A percentile compares a stretch with the other conserved stretches of the same genome.
Conservation (phyloP, 2,329 filamentous ascomycete species). For the Alternaria hordeiaustralica region DNA sequence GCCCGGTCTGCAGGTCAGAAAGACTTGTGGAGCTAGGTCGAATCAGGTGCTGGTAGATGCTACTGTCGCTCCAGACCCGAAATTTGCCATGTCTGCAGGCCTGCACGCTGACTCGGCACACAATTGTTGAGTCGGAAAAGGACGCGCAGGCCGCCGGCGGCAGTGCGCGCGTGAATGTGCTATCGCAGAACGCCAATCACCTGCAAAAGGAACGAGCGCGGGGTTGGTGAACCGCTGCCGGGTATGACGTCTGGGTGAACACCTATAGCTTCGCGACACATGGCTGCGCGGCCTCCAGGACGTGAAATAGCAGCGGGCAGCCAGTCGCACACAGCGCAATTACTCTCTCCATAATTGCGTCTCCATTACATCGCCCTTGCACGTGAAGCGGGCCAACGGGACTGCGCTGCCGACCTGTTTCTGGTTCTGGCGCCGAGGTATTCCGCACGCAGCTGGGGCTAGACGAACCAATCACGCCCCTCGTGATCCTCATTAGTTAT, state of each 20-base stretch:
- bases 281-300: neutral
- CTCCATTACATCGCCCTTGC: slow-evolving; percentile 23
- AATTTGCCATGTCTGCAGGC: slow-evolving; percentile 33
- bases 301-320: neutral
- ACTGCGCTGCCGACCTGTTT: slow-evolving; percentile 31
- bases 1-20: slow-evolving; percentile 36
- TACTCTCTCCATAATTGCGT: slow-evolving; percentile 13
- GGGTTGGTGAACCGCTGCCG: slow-evolving; percentile 6
- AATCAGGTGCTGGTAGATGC: slow-evolving; percentile 7
- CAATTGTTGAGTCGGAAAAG: slow-evolving; percentile 16
- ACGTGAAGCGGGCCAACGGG: slow-evolving; percentile 45
- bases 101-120: slow-evolving; percentile 16
- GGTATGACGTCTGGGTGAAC: slow-evolving; percentile 15
- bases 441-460: slow-evolving; percentile 33
- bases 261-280: neutral
- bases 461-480: slow-evolving; percentile 40
- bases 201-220: slow-evolving; percentile 7
- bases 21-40: slow-evolving; percentile 25
- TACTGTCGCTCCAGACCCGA: slow-evolving; percentile 4
- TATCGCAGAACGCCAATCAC: slow-evolving; percentile 8
- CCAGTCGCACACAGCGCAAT: slow-evolving; percentile 1
- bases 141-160: neutral
- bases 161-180: neutral
- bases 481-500: slow-evolving; percentile 45
- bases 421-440: slow-evolving; percentile 35